A percentile compares a stretch with the other conserved stretches of the same genome.
These are phyloP conservation scores for Elymus sibiricus DNA, from an alignment of 176 grass and related monocot genomes.

Conservation along the genomic window DNA sequence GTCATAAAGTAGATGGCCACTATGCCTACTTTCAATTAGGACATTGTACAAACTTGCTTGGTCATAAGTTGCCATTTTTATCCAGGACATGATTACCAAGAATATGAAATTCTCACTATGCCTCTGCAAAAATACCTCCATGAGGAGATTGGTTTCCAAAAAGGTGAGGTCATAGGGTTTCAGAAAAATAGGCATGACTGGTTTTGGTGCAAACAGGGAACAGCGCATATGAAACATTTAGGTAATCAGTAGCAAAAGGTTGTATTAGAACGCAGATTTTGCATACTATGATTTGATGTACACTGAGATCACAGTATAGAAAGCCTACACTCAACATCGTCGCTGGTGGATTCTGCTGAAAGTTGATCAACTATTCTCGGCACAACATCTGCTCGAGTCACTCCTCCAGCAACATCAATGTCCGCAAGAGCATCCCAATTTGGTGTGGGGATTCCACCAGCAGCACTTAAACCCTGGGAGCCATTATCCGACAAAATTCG, in stretches of 20 bases:
- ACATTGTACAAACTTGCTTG: conserved; percentile 20
- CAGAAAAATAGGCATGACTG: conserved; percentile 17
- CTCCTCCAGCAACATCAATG: conserved; percentile 92
- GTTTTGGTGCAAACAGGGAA: neutral
- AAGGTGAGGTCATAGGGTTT: neutral
- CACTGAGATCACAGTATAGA: conserved; percentile 16
- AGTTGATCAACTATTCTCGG: conserved; percentile 93
- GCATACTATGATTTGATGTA: conserved; percentile 9
- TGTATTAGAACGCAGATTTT: conserved; percentile 15
- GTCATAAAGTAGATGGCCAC: conserved; percentile 2
- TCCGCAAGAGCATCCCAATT: conserved; percentile 99
- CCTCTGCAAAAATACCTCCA: conserved; percentile 7
- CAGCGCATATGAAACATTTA: neutral
- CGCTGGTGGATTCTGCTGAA: conserved; percentile 70
- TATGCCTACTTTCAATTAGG: conserved; percentile 2
- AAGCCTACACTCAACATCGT: conserved; percentile 73
- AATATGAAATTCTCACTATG: neutral
- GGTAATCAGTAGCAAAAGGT: neutral
- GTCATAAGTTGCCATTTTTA: neutral
- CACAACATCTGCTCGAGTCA: conserved; percentile 93
- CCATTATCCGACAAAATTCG: conserved; percentile 96
- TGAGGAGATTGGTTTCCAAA: neutral
- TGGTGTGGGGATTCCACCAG: conserved; percentile 92
- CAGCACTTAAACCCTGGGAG: conserved; percentile 86
- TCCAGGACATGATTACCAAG: neutral